Base-by-base conservation (phyloP, 495 filamentous ascomycete genomes). In the Penicillium coprophilum region DNA sequence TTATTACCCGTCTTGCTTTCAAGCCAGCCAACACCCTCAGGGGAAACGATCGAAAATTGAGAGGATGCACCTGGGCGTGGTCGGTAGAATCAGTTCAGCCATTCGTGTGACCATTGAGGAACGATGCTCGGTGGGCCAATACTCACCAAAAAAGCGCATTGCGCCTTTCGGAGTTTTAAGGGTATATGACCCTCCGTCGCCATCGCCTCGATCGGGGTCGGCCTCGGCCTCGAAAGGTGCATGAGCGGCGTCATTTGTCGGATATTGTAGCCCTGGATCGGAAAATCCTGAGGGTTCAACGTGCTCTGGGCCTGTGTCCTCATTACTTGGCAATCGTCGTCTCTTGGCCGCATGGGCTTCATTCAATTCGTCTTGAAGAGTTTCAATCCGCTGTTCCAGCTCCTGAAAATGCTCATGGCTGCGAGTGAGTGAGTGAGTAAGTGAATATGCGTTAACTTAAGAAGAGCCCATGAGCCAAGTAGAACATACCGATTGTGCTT, bases 81-180 rank as follows among this genome's bases (percentile, higher is more conserved):
- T 31, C 50, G 13, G 38, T 52, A 46, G 20, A 53, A 44, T 44
- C 28, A 46, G 41, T 20, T 12, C 30, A 11, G 5, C 3, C 31
- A 12, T 20, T 38, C 15, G 43, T 54, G 52, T 11, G 7, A 54
- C 43, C 41, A 28, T 55, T 34, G 11, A 9, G 49, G 46, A 46
- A 55, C 12, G 23, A 30, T 27, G 30, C 15, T 19, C 53, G 34
- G 40, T 20, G 44, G 40, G 34, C 38, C 11, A 30, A 19, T 27
- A 28, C 48, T 27, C 6, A 65, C 59, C 62, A 44, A 59, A 65
- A 47, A 57, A 62, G 3, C 62, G 59, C 56, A 62, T 60, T 23
- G 40, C 49, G 20, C 53, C 53, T 23, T 41, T 46, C 21, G 38
- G 41, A 19, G 40, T 46, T 34, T 51, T 50, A 19, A 59, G 38